Conservation (phyloP, 1,284 basidiomycete genomes). For the Marasmius tenuissimus region DNA sequence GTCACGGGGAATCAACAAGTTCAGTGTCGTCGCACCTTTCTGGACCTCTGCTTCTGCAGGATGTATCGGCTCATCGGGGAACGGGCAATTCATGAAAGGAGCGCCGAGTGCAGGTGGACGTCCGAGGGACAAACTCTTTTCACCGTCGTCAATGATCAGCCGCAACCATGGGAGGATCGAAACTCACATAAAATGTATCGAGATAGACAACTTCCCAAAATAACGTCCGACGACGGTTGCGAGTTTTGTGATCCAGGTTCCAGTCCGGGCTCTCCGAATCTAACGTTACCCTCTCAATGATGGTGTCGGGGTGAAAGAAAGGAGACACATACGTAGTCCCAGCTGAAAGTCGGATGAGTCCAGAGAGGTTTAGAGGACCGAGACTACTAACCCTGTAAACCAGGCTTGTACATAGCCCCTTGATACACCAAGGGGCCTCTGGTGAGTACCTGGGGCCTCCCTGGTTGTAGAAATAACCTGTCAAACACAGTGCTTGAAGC, state of each 20-base stretch:
- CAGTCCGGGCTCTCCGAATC: conserved; percentile 26
- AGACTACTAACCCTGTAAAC: conserved; percentile 42
- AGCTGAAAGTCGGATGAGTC: conserved; percentile 28
- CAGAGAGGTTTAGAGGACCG: conserved; percentile 1
- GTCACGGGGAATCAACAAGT: neutral
- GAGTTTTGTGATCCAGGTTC: conserved; percentile 42
- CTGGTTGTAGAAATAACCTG: conserved; percentile 50
- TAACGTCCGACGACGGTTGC: conserved; percentile 26
- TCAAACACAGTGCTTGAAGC: conserved; percentile 50
- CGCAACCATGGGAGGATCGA: neutral
- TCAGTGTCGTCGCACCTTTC: conserved; percentile 17
- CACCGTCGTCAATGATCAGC: neutral
- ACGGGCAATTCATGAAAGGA: conserved; percentile 36
- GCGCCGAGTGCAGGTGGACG: conserved; percentile 37
- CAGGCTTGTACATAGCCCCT: conserved; percentile 45
- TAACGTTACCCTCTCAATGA: neutral
- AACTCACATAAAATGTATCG: conserved; percentile 12
- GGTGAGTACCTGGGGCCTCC: conserved; percentile 44
- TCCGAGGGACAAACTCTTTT: conserved; percentile 34
- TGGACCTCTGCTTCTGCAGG: conserved; percentile 22
- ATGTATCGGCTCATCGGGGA: conserved; percentile 29
- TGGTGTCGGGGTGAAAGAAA: neutral
- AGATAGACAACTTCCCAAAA: conserved; percentile 17
- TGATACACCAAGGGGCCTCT: conserved; percentile 48
- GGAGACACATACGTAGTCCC: conserved; percentile 44